phyloP scores from a whole-genome alignment of 805 yeast species.

The Maudiozyma barnettii region DNA sequence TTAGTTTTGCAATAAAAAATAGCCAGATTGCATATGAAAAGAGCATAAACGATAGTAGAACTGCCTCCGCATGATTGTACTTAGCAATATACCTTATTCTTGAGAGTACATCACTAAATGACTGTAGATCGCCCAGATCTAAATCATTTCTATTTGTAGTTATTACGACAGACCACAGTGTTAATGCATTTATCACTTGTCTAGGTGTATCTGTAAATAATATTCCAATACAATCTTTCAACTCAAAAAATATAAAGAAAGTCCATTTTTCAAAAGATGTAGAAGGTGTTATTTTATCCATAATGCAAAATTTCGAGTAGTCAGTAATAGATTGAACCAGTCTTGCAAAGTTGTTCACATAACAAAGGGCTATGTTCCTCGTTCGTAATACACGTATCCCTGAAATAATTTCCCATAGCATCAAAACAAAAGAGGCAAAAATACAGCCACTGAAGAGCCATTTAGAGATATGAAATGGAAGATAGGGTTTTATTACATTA shows the following conservation, averaged over 20 bases:
- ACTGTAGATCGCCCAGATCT: constrained; percentile 23
- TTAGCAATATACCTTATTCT: constrained; percentile 50
- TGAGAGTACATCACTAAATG: constrained; percentile 26
- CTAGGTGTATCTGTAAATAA: constrained; percentile 76
- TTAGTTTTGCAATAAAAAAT: constrained; percentile 47
- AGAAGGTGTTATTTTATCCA: constrained; percentile 54
- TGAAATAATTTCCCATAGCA: constrained; percentile 45
- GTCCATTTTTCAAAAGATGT: constrained; percentile 57
- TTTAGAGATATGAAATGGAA: constrained; percentile 41
- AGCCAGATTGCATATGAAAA: constrained; percentile 67
- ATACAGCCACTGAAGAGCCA: constrained; percentile 78
- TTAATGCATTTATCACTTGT: constrained; percentile 71
- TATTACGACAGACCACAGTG: constrained; percentile 43
- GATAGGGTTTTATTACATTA: constrained; percentile 36
- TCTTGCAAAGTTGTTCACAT: constrained; percentile 56
- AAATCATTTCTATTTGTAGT: constrained; percentile 25
- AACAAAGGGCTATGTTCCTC: constrained; percentile 57
- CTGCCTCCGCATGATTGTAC: constrained; percentile 51
- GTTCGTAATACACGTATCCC: constrained; percentile 52
- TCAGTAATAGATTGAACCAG: constrained; percentile 44
- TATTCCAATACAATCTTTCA: constrained; percentile 52
- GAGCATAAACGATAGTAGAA: constrained; percentile 64
- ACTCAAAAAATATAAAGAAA: constrained; percentile 52
- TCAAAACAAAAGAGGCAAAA: constrained; percentile 50
- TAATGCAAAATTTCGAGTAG: constrained; percentile 63